A percentile compares a stretch with the other conserved stretches of the same genome.
Evolutionary conservation across 2,329 filamentous ascomycete species (phyloP).

Genomic region (Claviceps sp.): DNA sequence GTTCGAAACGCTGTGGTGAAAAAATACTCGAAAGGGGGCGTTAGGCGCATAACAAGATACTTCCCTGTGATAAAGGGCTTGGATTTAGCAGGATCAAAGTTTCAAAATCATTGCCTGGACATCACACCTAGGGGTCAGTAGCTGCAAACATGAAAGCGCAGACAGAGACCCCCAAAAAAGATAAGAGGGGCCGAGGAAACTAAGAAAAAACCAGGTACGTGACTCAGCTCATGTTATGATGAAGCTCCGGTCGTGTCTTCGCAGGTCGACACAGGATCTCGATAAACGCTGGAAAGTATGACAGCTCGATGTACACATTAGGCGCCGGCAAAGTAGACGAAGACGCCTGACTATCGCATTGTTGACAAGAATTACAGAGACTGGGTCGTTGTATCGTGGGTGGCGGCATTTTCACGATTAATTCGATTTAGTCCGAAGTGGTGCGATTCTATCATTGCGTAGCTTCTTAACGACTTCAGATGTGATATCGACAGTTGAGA

Average conservation of each 20-base stretch:
- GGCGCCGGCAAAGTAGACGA: background rate
- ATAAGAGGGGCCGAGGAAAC: background rate
- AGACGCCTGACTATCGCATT: conserved; percentile 4
- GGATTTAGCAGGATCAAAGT: background rate
- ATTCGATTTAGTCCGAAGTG: conserved; percentile 14
- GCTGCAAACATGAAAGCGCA: background rate
- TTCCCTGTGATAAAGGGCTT: background rate
- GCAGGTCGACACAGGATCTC: background rate
- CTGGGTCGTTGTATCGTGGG: conserved; percentile 14
- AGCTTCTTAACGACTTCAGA: conserved; percentile 6
- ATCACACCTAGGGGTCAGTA: background rate
- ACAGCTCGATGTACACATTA: background rate
- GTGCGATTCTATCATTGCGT: conserved; percentile 5
- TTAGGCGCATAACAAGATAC: background rate
- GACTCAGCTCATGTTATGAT: conserved; percentile 1
- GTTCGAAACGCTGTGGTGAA: background rate
- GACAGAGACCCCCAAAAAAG: background rate
- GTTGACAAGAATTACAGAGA: conserved; percentile 19
- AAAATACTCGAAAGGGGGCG: background rate
- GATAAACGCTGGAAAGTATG: background rate
- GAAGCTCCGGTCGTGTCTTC: background rate
- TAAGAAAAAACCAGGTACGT: conserved; percentile 1
- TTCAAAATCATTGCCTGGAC: background rate
- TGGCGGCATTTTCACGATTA: conserved; percentile 20
- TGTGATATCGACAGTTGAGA: conserved; percentile 13